These are phyloP conservation scores for Pleurozium schreberi DNA, from an alignment of 225 moss, liverwort and hornwort genomes.

Conservation along the genomic window DNA sequence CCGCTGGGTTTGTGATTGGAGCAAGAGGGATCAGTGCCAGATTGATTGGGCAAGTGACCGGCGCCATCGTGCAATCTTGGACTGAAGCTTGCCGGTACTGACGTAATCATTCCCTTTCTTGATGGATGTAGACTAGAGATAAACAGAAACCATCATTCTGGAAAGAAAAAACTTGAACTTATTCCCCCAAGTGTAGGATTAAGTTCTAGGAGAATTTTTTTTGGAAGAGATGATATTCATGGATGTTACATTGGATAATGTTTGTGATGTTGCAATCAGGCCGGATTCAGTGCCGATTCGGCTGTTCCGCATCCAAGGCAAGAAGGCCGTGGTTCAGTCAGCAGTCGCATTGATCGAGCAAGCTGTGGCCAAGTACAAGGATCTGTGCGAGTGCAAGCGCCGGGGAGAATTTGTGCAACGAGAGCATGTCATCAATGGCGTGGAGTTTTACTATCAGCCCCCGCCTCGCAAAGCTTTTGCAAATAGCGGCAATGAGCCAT, in stretches of 20 bases:
- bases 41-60: constrained; percentile 82
- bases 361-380: constrained; percentile 86
- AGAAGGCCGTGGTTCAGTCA: constrained; percentile 77
- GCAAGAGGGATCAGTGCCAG: constrained; percentile 82
- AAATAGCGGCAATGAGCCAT: constrained; percentile 21
- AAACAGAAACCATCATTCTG: not conserved
- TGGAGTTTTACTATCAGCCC: constrained; percentile 93
- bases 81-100: constrained; percentile 62
- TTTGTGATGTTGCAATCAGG: constrained; percentile 4
- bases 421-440: constrained; percentile 79
- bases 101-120: not conserved
- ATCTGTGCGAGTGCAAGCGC: constrained; percentile 89
- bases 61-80: constrained; percentile 96
- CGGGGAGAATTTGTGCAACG: constrained; percentile 89
- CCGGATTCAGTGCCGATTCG: constrained; percentile 79
- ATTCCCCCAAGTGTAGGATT: not conserved
- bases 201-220: not conserved
- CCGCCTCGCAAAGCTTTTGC: constrained; percentile 90
- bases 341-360: constrained; percentile 72
- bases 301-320: constrained; percentile 88
- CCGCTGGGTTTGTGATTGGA: constrained; percentile 89
- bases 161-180: not conserved
- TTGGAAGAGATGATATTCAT: not conserved
- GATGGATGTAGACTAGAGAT: not conserved
- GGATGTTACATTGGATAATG: not conserved